Evolutionary conservation across 768 basidiomycete genomes (phyloP), one percentile per base, ranked within the genome.

Genomic region (Hydnomerulius pinastri): DNA sequence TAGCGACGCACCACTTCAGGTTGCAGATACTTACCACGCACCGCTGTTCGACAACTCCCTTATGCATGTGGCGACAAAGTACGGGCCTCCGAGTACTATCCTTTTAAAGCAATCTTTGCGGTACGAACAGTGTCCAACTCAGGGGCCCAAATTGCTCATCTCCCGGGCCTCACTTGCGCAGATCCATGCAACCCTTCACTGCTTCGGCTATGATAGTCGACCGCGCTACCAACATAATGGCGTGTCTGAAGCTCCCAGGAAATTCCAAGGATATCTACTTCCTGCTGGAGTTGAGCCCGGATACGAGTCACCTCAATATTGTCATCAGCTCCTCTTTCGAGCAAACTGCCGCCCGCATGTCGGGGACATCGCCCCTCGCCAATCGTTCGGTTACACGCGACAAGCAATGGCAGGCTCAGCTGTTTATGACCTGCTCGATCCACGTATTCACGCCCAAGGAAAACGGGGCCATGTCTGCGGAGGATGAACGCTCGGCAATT

Each of bases 391-490:
- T 82, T 23, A 58, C 63, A 15, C 77, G 79, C 48, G 64, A 66
- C 28, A 57, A 79, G 45, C 77, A 77, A 53, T 87, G 85, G 83
- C 81, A 87, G 53, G 77, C 82, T 0, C 81, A 85, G 53, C 75
- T 85, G 8, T 73, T 86, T 37, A 65, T 72, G 7, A 74, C 79
- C 53, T 84, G 74, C 59, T 82, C 80, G n/a, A 82, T 78, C 6
- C 79, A 85, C 46, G 69, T 78, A 50, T 77, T 86, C 55, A 63
- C 73, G 13, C 71, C 80, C 0, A 69, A 57, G 10, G 51, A 54
- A 15, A 39, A 50, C 30, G 42, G 47, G 12, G n/a, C 29, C 15
- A 56, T 61, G 18, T 48, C 48, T 9, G 43, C 62, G 1, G 45
- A 53, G 4, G 55, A 58, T 5, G 66, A 64, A 24, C 58, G 65